Percentiles rank a stretch among this genome's conserved stretches.
Evolutionary conservation across 2,329 filamentous ascomycete genomes (phyloP).

Genomic region (Xylariaceae sp.): DNA sequence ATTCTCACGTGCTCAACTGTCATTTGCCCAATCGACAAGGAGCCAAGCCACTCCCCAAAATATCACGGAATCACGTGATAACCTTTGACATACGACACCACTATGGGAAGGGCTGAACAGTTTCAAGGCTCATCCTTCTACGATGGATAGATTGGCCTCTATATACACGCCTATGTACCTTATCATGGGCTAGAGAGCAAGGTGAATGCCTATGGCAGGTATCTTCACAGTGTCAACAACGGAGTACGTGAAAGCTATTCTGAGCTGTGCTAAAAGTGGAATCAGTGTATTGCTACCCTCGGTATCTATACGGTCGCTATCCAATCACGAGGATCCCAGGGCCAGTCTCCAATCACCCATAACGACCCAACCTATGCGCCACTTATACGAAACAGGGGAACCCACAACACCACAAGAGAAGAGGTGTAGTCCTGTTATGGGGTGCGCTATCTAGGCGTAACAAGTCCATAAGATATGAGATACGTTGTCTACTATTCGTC

Average conservation of each 20-base stretch:
- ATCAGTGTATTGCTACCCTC: constrained; percentile 29
- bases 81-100: constrained; percentile 20
- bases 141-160: constrained; percentile 20
- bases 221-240: constrained; percentile 25
- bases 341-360: constrained; percentile 20
- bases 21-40: constrained; percentile 8
- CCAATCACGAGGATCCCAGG: constrained; percentile 23
- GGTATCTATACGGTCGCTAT: constrained; percentile 21
- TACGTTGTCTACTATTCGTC: constrained; percentile 26
- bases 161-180: constrained; percentile 16
- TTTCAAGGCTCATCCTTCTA: constrained; percentile 12
- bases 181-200: constrained; percentile 5
- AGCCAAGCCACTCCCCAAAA: constrained; percentile 14
- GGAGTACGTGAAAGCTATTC: constrained; percentile 22
- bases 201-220: constrained; percentile 11
- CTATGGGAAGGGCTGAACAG: constrained; percentile 21
- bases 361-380: constrained; percentile 19
- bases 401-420: constrained; percentile 33
- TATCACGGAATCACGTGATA: constrained; percentile 33
- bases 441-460: constrained; percentile 19
- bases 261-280: constrained; percentile 22
- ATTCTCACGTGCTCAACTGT: constrained; percentile 8
- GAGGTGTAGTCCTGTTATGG: constrained; percentile 24
- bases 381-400: constrained; percentile 34
- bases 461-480: constrained; percentile 26